Conservation (phyloP, 139 green algal genomes). For the Chloropicon primus region DNA sequence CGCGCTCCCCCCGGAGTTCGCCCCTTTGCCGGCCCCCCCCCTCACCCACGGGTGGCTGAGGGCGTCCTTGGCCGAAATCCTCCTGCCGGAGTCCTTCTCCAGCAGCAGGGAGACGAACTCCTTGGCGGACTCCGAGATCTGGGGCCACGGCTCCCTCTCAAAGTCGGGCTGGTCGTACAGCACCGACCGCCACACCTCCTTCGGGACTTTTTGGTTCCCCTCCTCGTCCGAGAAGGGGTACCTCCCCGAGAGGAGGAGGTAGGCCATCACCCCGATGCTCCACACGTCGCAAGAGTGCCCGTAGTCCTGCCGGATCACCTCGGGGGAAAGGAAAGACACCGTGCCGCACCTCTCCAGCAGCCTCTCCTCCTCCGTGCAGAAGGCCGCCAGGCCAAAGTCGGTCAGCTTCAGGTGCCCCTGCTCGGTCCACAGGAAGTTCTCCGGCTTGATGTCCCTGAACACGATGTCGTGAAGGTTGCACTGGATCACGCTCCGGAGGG, state of each 20-base stretch:
- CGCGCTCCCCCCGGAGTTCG: too few species aligned
- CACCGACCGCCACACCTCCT: neutral
- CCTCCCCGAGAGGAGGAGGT: neutral
- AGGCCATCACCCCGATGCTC: neutral
- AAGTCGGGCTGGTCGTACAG: slow-evolving; percentile 27
- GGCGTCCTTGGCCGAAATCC: slow-evolving; percentile 53
- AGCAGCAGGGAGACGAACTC: slow-evolving; percentile 51
- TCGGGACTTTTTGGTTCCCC: neutral
- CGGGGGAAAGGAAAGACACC: neutral
- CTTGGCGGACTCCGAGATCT: slow-evolving; percentile 47
- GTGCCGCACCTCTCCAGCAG: neutral
- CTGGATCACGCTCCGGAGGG: neutral
- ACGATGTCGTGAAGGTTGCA: neutral
- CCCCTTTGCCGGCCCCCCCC: neutral
- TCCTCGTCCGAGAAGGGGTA: slow-evolving; percentile 3
- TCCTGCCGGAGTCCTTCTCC: slow-evolving; percentile 34
- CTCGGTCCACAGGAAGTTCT: neutral
- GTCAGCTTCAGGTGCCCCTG: slow-evolving; percentile 4
- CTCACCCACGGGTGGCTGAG: slow-evolving; percentile 54
- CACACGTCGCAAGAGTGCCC: neutral
- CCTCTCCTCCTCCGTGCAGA: neutral
- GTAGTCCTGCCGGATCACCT: neutral
- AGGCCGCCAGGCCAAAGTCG: neutral
- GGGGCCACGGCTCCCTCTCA: slow-evolving; percentile 33
- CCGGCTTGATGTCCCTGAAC: neutral